Evolutionary conservation across 2,329 filamentous ascomycete species (phyloP), one percentile per base, ranked within the genome.

Genomic region (Ascochyta lentis): DNA sequence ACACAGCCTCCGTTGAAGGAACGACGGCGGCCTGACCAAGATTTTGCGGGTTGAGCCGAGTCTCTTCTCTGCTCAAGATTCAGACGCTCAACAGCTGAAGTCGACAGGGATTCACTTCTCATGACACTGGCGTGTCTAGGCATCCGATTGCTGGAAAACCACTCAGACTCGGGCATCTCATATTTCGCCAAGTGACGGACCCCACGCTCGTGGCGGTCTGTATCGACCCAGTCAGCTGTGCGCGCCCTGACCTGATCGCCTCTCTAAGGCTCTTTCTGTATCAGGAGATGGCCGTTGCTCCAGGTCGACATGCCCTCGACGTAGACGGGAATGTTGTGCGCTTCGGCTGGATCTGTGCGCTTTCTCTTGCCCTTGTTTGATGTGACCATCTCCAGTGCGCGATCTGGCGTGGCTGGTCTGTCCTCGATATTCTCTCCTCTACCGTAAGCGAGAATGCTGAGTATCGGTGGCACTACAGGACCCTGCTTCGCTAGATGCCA

Each of bases 171-270:
- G 13, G 29, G 29, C 29, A 13, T 15, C 12, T 29, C 29, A 2
- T 37, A 16, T 6, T n/a, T 10, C 16, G 34, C 35, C 6, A 54
- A 1, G 19, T 54, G 51, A 12, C 40, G 51, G 6, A 49, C 22
- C 8, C 45, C 51, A 19, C 45, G 45, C 44, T 44, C 51, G 10
- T 33, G 39, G 26, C 27, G 40, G n/a, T 49, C 51, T 6, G 22
- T 15, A 15, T 44, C 35, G 40, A 49, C 33, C 39, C 45, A 54
- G 12, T 44, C 34, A 12, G 37, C 24, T 4, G 34, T 40, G 33
- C 51, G 52, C 4, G 22, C 29, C 24, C 45, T 55, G 45, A 49
- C n/a, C 8, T 45, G 29, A 4, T 49, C 46, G 29, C 45, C 46
- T 24, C 24, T 15, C 45, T 45, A 46, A 16, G 52, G 52, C 35